phyloP scores from a whole-genome alignment of 352 stramenopile genomes.

The Thalassiosira sp. region DNA sequence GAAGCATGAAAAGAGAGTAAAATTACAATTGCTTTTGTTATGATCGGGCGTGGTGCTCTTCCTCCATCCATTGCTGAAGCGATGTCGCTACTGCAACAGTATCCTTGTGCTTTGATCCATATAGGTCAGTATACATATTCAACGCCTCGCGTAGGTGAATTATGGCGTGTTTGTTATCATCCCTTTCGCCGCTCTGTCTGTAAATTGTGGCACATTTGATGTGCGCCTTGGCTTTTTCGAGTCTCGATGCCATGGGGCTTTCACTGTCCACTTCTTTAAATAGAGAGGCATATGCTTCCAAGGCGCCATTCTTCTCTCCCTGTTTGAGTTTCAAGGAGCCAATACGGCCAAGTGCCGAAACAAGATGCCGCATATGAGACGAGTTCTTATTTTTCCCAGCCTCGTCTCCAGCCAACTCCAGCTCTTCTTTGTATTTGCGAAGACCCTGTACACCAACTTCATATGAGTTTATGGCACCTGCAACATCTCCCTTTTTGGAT shows the following conservation, averaged over 20 bases:
- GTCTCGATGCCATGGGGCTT: slow-evolving; percentile 70
- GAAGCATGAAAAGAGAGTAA: neutral
- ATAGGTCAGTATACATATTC: slow-evolving; percentile 82
- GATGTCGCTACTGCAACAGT: slow-evolving; percentile 78
- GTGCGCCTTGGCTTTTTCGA: slow-evolving; percentile 80
- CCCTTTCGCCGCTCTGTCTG: slow-evolving; percentile 57
- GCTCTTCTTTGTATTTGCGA: slow-evolving; percentile 67
- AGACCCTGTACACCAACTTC: slow-evolving; percentile 73
- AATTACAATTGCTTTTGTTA: slow-evolving; percentile 12
- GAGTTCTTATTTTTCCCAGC: slow-evolving; percentile 69
- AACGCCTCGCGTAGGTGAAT: slow-evolving; percentile 76
- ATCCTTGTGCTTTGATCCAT: slow-evolving; percentile 79
- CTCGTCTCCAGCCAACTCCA: slow-evolving; percentile 48
- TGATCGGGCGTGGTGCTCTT: slow-evolving; percentile 50
- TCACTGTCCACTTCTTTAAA: slow-evolving; percentile 76
- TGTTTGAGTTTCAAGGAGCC: slow-evolving; percentile 80
- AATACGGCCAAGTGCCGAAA: slow-evolving; percentile 77
- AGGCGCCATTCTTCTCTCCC: slow-evolving; percentile 69
- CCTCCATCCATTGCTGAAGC: slow-evolving; percentile 77
- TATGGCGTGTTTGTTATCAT: slow-evolving; percentile 75
- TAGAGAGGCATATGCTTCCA: slow-evolving; percentile 71
- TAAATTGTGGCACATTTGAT: slow-evolving; percentile 84
- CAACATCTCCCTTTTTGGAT: slow-evolving; percentile 78
- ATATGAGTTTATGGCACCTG: slow-evolving; percentile 73
- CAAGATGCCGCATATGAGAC: slow-evolving; percentile 77